Evolutionary conservation across 2,329 filamentous ascomycete species (phyloP).

Genomic region (Coniochaeta sp.): DNA sequence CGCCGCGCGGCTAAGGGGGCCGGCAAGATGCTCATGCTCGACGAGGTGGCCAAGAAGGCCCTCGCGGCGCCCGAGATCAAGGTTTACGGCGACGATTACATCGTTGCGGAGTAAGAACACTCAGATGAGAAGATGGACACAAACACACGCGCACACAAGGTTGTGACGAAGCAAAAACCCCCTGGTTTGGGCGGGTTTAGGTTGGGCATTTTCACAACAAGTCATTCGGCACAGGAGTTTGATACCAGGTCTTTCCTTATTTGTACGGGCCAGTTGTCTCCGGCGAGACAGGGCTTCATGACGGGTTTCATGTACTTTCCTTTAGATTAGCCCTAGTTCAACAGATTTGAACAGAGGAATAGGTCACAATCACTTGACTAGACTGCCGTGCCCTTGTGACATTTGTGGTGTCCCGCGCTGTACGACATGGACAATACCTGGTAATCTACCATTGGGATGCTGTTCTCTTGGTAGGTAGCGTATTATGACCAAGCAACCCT

Average conservation of each 20-base stretch:
- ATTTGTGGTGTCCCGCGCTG: too few species aligned
- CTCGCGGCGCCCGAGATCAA: not conserved
- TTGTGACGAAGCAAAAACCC: not conserved
- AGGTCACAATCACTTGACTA: slow-evolving; percentile 24
- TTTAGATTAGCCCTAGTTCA: slow-evolving; percentile 14
- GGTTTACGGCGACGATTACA: not conserved
- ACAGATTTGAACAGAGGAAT: slow-evolving; percentile 16
- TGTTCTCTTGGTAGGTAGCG: too few species aligned
- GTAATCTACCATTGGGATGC: too few species aligned
- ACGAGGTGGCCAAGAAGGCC: slow-evolving; percentile 13
- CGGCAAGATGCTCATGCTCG: slow-evolving; percentile 14
- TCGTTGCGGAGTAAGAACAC: not conserved
- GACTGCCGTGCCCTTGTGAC: too few species aligned
- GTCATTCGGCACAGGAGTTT: not conserved
- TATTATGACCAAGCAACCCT: too few species aligned
- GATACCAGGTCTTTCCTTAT: slow-evolving; percentile 5
- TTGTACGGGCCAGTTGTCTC: not conserved
- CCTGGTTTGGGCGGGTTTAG: slow-evolving; percentile 1
- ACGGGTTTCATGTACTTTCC: slow-evolving; percentile 1
- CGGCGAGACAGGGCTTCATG: not conserved
- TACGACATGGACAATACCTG: too few species aligned
- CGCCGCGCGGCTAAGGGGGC: slow-evolving; percentile 11
- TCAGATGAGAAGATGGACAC: not conserved
- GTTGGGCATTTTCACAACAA: not conserved
- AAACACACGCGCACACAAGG: not conserved